phyloP scores from a whole-genome alignment of 2,329 filamentous ascomycete genomes.

The Xylariaceae sp. region DNA sequence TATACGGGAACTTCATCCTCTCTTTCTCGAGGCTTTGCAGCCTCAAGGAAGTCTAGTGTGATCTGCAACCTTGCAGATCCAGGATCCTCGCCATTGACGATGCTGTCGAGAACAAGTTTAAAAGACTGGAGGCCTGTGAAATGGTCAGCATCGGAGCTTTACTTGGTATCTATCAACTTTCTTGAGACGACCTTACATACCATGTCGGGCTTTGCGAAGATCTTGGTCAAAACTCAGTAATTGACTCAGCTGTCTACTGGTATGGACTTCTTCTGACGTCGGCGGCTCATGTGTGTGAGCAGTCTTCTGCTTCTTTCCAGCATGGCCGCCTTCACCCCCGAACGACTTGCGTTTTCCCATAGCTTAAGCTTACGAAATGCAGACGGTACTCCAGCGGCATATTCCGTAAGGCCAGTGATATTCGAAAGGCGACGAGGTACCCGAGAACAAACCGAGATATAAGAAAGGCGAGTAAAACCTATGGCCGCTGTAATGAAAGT shows the following conservation, averaged over 20 bases:
- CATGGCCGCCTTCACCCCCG: constrained; percentile 28
- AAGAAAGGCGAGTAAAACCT: too few relatives aligned
- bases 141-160: constrained; percentile 2
- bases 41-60: constrained; percentile 60
- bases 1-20: constrained; percentile 55
- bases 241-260: constrained; percentile 58
- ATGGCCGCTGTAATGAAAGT: too few relatives aligned
- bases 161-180: neutral
- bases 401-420: too few relatives aligned
- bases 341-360: constrained; percentile 24
- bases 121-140: constrained; percentile 61
- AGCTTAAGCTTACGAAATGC: constrained; percentile 5
- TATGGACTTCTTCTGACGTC: constrained; percentile 53
- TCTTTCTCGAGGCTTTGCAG: constrained; percentile 41
- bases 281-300: constrained; percentile 42
- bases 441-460: too few relatives aligned
- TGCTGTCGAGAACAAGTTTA: constrained; percentile 58
- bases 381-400: constrained; percentile 6
- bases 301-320: constrained; percentile 49
- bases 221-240: constrained; percentile 67
- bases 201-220: constrained; percentile 57
- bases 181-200: constrained; percentile 26
- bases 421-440: too few relatives aligned
- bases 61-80: constrained; percentile 48
- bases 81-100: constrained; percentile 44